A percentile compares a stretch with the other conserved stretches of the same genome.
Evolutionary conservation across 176 grass and related monocot species (phyloP).

Genomic region (Cocos nucifera): DNA sequence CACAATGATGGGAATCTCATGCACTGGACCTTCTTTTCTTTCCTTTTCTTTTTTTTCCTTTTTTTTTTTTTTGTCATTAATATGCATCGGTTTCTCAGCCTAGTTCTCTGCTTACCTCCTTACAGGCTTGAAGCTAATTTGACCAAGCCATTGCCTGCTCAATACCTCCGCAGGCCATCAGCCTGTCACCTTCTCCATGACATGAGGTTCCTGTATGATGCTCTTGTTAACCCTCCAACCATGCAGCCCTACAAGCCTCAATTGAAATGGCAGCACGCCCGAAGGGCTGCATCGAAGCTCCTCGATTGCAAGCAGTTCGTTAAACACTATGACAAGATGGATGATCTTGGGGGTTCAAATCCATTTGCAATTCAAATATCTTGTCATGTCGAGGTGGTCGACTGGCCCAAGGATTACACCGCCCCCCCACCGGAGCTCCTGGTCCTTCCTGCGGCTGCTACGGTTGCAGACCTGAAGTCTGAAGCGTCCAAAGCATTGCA

Average conservation of each 20-base stretch:
- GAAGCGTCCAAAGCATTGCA: constrained; percentile 36
- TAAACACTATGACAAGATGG: constrained; percentile 50
- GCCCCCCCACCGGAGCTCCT: constrained; percentile 41
- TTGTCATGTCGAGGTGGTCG: constrained; percentile 38
- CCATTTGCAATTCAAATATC: constrained; percentile 36
- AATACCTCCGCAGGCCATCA: constrained; percentile 10
- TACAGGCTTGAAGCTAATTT: constrained; percentile 5
- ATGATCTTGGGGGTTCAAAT: constrained; percentile 27
- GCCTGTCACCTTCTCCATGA: constrained; percentile 36
- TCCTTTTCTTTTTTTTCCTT: too few relatives aligned
- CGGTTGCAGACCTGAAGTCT: constrained; percentile 50
- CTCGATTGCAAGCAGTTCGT: constrained; percentile 73
- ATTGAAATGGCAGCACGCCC: constrained; percentile 16
- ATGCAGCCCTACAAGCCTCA: constrained; percentile 43
- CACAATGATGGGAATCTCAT: too few relatives aligned
- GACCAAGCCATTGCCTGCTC: neutral
- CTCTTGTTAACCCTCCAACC: constrained; percentile 32
- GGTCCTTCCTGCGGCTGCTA: constrained; percentile 36
- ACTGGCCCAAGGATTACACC: constrained; percentile 27
- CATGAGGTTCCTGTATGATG: constrained; percentile 44
- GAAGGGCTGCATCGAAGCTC: constrained; percentile 25
- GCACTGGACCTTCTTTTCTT: too few relatives aligned
- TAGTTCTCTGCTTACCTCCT: neutral
- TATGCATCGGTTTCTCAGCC: neutral
- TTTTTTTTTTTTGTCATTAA: too few relatives aligned